Conservation (phyloP, 768 basidiomycete genomes). For the Sarcodon sp. region DNA sequence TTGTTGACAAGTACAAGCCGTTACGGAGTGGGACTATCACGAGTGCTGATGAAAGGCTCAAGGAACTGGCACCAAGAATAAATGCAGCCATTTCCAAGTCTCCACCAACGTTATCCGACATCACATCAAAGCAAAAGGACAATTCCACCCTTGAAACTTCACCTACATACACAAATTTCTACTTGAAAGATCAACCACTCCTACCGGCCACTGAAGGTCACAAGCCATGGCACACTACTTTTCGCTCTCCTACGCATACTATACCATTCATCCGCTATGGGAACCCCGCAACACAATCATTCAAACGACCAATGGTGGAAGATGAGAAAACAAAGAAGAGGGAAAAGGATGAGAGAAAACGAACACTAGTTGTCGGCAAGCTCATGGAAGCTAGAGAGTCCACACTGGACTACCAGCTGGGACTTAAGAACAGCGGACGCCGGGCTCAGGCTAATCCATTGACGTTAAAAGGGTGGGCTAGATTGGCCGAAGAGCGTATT, state of each 20-base stretch:
- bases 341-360: conserved; percentile 38
- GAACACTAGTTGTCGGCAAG: conserved; percentile 38
- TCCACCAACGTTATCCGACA: conserved; percentile 1
- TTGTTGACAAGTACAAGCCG: conserved; percentile 81
- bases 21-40: conserved; percentile 46
- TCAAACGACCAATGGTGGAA: conserved; percentile 10
- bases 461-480: conserved; percentile 61
- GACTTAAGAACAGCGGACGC: conserved; percentile 24
- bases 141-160: not conserved
- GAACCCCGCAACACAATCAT: conserved; percentile 10
- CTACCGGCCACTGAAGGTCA: conserved; percentile 44
- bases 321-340: conserved; percentile 27
- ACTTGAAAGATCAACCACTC: conserved; percentile 25
- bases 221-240: conserved; percentile 60
- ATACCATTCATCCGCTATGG: conserved; percentile 41
- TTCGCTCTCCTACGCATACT: conserved; percentile 44
- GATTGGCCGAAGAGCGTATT: conserved; percentile 67
- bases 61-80: conserved; percentile 30
- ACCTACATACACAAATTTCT: not conserved
- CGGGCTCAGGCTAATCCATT: conserved; percentile 37
- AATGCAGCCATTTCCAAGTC: conserved; percentile 1
- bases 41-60: conserved; percentile 57
- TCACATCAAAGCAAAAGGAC: conserved; percentile 12
- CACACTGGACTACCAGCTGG: conserved; percentile 66
- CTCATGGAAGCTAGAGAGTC: conserved; percentile 55